Evolutionary conservation across 2,329 filamentous ascomycete species (phyloP), one percentile per base, ranked within the genome.

Genomic region (Fusarium algeriense): DNA sequence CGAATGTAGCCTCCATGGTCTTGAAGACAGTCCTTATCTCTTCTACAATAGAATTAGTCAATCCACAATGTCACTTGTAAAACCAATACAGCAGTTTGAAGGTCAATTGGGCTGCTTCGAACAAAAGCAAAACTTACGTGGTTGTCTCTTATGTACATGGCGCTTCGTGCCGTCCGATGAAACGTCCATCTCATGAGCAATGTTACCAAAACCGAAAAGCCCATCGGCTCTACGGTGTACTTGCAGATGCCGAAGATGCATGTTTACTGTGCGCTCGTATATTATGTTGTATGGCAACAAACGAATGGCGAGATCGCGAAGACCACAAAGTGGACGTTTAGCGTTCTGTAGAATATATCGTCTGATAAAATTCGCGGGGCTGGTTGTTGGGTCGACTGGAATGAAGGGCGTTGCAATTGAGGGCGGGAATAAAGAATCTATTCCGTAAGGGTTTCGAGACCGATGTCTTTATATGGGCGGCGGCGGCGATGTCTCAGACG

Each of bases 1-100:
- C 77, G 40, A 85, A 85, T 7, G 79, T 83, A 15, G 81, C 75
- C 9, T 76, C 70, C 76, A 84, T 66, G 40, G 84, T 86, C 53
- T 80, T 80, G 72, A 82, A 85, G 23, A 85, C 78, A 20, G 82
- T 83, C 17, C 74, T 75, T 37, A 80, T 73, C 44, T 82, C 75
- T 20, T 79, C 81, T 71, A 17, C 10, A 35, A 44, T 26, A 23
- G 8, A n/a, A 30, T 74, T 54, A 74, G 69, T 45, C 20, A 40
- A 43, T 26, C 23, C 23, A 14, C 54, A 15, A 19, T 26, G 17
- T n/a, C 13, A 15, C n/a, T 7, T 7, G 34, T 28, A 19, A 32
- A 40, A 7, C 14, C 40, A 12, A 38, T 19, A 28, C 32, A 19
- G 13, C 4, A 44, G 15, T 52, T n/a, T 14, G 20, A 11, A 41